These are phyloP conservation scores for Eimeria maxima DNA, from an alignment of 169 alveolate species.

Conservation along the genomic window DNA sequence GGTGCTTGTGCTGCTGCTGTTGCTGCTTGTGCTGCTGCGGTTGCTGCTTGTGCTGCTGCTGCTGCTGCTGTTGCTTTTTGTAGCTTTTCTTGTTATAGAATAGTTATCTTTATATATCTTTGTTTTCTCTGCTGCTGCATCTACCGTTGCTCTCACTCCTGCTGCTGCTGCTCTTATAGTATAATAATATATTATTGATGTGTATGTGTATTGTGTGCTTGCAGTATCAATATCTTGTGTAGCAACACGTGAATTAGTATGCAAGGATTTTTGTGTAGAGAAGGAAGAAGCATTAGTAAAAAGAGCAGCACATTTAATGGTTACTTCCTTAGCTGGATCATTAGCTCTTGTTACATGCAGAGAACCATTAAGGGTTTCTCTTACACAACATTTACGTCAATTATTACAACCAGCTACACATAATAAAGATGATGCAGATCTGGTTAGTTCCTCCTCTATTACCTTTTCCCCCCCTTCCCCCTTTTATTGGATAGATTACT, in stretches of 20 bases:
- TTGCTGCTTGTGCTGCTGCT: too few relatives aligned
- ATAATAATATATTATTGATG: not conserved
- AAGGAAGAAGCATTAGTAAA: constrained; percentile 94
- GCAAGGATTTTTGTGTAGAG: constrained; percentile 98
- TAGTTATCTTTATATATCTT: constrained; percentile 39
- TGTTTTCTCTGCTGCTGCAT: constrained; percentile 86
- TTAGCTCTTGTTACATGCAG: constrained; percentile 98
- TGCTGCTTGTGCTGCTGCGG: too few relatives aligned
- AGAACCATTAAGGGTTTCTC: constrained; percentile 93
- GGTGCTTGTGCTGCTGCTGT: too few relatives aligned
- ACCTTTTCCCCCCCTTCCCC: not conserved
- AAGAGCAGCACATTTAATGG: constrained; percentile 96
- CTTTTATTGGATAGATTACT: not conserved
- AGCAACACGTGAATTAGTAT: constrained; percentile 97
- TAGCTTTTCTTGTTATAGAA: not conserved
- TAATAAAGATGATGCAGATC: constrained; percentile 79
- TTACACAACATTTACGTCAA: constrained; percentile 82
- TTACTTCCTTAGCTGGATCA: constrained; percentile 96
- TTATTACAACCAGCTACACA: constrained; percentile 76
- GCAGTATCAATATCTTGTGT: constrained; percentile 97
- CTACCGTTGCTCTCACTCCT: not conserved
- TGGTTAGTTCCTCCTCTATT: constrained; percentile 47
- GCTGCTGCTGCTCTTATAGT: not conserved
- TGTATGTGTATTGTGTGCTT: not conserved
- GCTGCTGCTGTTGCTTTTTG: not conserved